Base-by-base conservation (phyloP, 257 asterid genomes). In the Solanum piurae region DNA sequence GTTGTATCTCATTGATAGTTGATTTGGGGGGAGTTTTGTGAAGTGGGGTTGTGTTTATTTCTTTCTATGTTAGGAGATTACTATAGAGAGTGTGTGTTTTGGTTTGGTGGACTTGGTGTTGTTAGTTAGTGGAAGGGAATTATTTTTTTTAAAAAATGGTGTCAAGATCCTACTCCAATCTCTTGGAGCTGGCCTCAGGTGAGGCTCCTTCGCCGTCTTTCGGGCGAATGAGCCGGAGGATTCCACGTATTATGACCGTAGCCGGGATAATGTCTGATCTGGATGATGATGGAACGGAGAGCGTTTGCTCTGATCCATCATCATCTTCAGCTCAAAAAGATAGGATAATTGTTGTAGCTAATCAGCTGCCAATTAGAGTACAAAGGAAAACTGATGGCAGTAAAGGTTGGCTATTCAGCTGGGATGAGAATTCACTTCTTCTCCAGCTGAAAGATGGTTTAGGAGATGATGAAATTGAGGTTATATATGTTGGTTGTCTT, bases 161-260 rank as follows among this genome's bases (percentile, higher is more conserved):
- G 88, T 95, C 98, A 71, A 93, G 96, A 89, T 95, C 98, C 85
- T 95, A 95, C 89, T 94, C 98, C 84, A 95, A 95, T 89, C 92
- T 95, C 25, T 83, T 95, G 76, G 98, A 95, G 92, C 92, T 95
- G 29, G 98, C 98, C 73, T 94, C 98, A 5, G 98, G 98, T 18
- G 98, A 95, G 83, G 91, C 94, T 87, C 98, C 94, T 86, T 90
- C 95, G 21, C 94, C 93, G 6, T 93, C 98, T 13, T 94, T 95
- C 25, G 89, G 90, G 38, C 92, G 96, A 10, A 91, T 95, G 93
- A 90, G 88, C 89, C 92, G 94, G 88, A 89, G 95, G 88, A 91
- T 95, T 87, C 98, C 98, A 9, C 95, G 98, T 34, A 91, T 95
- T 62, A 94, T 95, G 98, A 95, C 94, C 1, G 98, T 94, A 23